phyloP scores from a whole-genome alignment of 148 eudicot species.

The Vaccinium macrocarpon region DNA sequence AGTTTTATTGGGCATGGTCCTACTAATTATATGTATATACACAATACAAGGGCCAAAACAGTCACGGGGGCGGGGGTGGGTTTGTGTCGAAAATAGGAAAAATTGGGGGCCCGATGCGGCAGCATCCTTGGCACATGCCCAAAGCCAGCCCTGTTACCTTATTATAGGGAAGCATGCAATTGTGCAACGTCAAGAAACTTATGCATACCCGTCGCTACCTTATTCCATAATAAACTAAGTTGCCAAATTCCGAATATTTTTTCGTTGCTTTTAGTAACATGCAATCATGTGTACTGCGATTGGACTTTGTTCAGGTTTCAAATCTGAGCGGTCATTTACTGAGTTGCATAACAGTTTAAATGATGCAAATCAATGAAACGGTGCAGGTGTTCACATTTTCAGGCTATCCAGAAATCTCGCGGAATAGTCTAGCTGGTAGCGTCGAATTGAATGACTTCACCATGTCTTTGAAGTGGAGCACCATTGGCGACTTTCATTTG shows the following conservation, averaged over 20 bases:
- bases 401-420: slow-evolving; percentile 57
- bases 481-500: slow-evolving; percentile 59
- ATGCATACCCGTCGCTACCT: not conserved
- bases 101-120: too few relatives aligned
- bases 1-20: too few relatives aligned
- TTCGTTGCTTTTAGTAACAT: not conserved
- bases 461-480: slow-evolving; percentile 75
- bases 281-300: not conserved
- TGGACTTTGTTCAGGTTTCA: slow-evolving; percentile 3
- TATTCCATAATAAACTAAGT: not conserved
- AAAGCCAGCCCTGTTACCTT: too few relatives aligned
- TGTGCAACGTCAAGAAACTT: too few relatives aligned
- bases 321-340: not conserved
- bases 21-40: too few relatives aligned
- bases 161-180: not conserved
- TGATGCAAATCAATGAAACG: not conserved
- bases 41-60: too few relatives aligned
- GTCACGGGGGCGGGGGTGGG: too few relatives aligned
- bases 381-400: slow-evolving; percentile 62
- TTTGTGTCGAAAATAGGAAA: too few relatives aligned
- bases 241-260: not conserved
- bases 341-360: not conserved
- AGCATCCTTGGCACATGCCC: too few relatives aligned
- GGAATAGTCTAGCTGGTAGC: slow-evolving; percentile 59
- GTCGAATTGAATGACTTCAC: slow-evolving; percentile 49